Conservation (phyloP, 805 yeast genomes). For the Lipomyces orientalis region DNA sequence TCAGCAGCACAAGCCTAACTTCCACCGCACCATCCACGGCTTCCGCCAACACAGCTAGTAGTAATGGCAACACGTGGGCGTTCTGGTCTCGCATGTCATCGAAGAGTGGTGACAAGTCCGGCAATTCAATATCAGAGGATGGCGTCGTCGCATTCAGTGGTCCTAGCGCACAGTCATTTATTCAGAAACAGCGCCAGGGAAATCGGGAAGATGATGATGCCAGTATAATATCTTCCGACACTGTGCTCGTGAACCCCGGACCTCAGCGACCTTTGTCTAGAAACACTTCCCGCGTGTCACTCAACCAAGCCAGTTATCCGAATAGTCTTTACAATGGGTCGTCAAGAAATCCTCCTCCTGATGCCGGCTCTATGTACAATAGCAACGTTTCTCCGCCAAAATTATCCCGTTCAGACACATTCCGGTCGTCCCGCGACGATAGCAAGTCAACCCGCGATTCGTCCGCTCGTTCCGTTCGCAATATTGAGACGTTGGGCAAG, state of each 20-base stretch:
- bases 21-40: slow-evolving; percentile 4
- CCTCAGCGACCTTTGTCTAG: slow-evolving; percentile 8
- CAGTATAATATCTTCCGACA: slow-evolving; percentile 25
- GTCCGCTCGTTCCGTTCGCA: slow-evolving; percentile 19
- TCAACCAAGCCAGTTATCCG: not conserved
- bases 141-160: slow-evolving; percentile 32
- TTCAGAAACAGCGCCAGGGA: slow-evolving; percentile 24
- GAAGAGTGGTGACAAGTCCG: slow-evolving; percentile 8
- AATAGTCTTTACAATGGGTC: slow-evolving; percentile 13
- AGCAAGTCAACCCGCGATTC: slow-evolving; percentile 1
- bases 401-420: slow-evolving; percentile 5
- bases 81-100: slow-evolving; percentile 31
- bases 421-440: slow-evolving; percentile 14
- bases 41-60: not conserved
- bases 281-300: slow-evolving; percentile 17
- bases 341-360: slow-evolving; percentile 14
- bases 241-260: slow-evolving; percentile 5
- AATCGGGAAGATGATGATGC: slow-evolving; percentile 16
- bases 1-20: not conserved
- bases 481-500: slow-evolving; percentile 29
- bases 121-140: slow-evolving; percentile 16
- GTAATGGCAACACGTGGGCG: slow-evolving; percentile 29
- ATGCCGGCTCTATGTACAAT: slow-evolving; percentile 7
- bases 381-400: slow-evolving; percentile 7
- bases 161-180: slow-evolving; percentile 15